Base-by-base conservation (phyloP, 2,329 filamentous ascomycete genomes). In the Shiraia sp. region DNA sequence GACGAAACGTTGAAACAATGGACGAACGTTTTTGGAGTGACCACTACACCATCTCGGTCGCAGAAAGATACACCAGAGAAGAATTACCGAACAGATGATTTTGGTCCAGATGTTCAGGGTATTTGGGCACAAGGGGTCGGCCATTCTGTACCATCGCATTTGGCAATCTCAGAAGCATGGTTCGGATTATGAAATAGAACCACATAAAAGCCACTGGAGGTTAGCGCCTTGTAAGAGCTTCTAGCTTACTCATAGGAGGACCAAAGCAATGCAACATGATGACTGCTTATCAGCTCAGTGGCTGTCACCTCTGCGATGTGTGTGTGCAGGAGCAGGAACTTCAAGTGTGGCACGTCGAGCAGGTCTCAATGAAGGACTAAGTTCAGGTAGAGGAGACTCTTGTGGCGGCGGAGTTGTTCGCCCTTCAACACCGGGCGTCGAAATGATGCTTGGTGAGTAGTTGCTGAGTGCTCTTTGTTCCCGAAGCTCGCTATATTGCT, bases 1-100 rank as follows among this genome's bases (percentile, higher is more conserved):
- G 62, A 79, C 27, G 80, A 83, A 68, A 75, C 75, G 10, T 43
- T 65, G 12, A 66, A 66, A 52, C 62, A 66, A 41, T 68, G 62
- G 64, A 61, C 56, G 0, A 62, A 61, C 23, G 61, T 66, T 2
- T 63, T 66, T 38, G 58, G 50, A 1, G 57, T 59, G 1, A 51
- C 48, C 14, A 44, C 36, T 6, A 61, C 54, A 5, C 55, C 58
- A n/a, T 59, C 55, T 1, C 47, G 39, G 12, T 53, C 49, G 14
- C 59, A 53, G 40, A 47, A 45, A 4, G 47, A 63, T 39, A 64
- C 58, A 3, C 59, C 61, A 1, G 58, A 64, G 43, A 57, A 46
- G 48, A 63, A 59, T 22, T 63, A 61, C 30, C 39, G 58, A 7
- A 60, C 45, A 10, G 59, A 63, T 49, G 61, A 64, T 28, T 62